Evolutionary conservation across 2,329 filamentous ascomycete genomes (phyloP).

Genomic region (Fusarium clavum): DNA sequence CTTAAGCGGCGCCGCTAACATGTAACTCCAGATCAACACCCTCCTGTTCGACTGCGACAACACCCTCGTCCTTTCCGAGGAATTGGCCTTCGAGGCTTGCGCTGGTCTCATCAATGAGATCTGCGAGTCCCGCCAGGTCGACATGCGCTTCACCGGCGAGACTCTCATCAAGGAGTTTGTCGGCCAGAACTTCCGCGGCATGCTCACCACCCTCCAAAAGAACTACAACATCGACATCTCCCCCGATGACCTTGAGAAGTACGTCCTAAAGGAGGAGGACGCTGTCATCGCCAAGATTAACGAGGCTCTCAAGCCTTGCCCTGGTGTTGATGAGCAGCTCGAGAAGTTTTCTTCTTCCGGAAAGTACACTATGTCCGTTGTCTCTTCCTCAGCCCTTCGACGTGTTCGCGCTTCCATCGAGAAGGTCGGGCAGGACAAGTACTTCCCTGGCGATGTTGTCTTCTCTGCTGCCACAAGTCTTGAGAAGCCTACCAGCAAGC

Average conservation of each 20-base stretch:
- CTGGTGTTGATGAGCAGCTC: conserved; percentile 75
- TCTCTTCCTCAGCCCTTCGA: conserved; percentile 82
- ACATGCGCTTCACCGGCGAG: conserved; percentile 79
- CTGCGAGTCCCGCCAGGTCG: conserved; percentile 72
- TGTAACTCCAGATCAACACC: conserved; percentile 65
- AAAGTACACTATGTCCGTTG: conserved; percentile 81
- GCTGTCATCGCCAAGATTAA: conserved; percentile 85
- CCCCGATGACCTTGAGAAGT: conserved; percentile 75
- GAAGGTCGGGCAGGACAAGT: conserved; percentile 83
- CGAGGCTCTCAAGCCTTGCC: conserved; percentile 74
- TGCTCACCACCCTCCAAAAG: conserved; percentile 81
- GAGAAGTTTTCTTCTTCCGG: conserved; percentile 69
- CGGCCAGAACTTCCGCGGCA: conserved; percentile 93
- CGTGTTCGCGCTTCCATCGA: conserved; percentile 82
- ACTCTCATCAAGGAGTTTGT: conserved; percentile 88
- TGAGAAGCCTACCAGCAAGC: conserved; percentile 85
- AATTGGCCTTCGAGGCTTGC: conserved; percentile 90
- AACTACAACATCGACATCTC: conserved; percentile 79
- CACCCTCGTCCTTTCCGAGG: conserved; percentile 92
- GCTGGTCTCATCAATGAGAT: conserved; percentile 90
- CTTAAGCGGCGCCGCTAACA: conserved; percentile 4
- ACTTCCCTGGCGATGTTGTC: conserved; percentile 79
- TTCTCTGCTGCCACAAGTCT: conserved; percentile 87
- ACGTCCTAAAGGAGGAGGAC: conserved; percentile 82
- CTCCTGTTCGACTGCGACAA: conserved; percentile 87